phyloP scores from a whole-genome alignment of 176 grass and related monocot species.

The Aegilops longissima region DNA sequence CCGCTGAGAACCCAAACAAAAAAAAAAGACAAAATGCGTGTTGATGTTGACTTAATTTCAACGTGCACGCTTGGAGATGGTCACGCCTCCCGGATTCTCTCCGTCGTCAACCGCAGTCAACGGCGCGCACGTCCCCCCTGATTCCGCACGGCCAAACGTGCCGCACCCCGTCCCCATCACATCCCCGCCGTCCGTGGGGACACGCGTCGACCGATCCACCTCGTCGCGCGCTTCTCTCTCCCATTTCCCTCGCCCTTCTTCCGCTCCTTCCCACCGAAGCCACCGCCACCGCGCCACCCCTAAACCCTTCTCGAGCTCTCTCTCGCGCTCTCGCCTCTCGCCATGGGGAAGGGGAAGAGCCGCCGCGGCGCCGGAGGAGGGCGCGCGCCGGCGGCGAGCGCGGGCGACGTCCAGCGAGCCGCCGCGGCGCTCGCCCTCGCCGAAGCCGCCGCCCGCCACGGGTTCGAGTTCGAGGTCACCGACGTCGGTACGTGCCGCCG shows the following conservation, averaged over 20 bases:
- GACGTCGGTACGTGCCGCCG: conserved; percentile 10
- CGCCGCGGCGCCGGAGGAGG: neutral
- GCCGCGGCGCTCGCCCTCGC: neutral
- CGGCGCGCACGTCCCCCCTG: neutral
- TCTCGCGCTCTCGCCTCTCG: neutral
- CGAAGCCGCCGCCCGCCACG: neutral
- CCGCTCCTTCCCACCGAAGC: neutral
- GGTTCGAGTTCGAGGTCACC: neutral
- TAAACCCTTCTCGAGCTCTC: neutral
- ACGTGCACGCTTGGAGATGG: too few species aligned
- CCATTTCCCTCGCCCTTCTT: too few species aligned
- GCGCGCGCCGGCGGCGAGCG: neutral
- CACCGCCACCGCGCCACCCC: neutral
- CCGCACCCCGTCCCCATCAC: neutral
- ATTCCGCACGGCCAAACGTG: neutral
- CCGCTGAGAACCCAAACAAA: too few species aligned
- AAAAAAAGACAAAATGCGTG: too few species aligned
- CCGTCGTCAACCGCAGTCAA: neutral
- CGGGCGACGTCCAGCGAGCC: neutral
- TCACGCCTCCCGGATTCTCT: neutral
- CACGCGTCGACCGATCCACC: neutral
- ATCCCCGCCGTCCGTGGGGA: neutral
- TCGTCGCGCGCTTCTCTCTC: neutral
- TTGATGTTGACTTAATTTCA: too few species aligned
- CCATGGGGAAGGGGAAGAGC: conserved; percentile 22